A percentile compares a stretch with the other conserved stretches of the same genome.
Evolutionary conservation across 768 basidiomycete genomes (phyloP).

Genomic region (Phallus indusiatus): DNA sequence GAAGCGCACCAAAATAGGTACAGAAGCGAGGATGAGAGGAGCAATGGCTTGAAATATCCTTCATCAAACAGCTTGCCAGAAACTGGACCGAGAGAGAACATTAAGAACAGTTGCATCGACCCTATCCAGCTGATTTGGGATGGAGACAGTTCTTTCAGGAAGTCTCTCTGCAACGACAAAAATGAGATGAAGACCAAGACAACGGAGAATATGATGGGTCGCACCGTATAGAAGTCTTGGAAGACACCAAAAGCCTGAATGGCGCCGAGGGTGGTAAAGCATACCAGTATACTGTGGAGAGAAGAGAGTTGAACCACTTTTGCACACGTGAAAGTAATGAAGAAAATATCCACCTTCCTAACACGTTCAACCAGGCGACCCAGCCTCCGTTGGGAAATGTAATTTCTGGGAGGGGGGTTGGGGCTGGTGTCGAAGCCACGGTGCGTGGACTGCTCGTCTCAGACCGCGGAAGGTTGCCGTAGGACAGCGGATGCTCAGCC

Average conservation of each 20-base stretch:
- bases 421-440: background rate
- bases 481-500: background rate
- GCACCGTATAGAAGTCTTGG: conserved; percentile 42
- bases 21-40: conserved; percentile 2
- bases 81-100: conserved; percentile 4
- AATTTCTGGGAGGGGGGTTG: background rate
- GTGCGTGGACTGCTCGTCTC: background rate
- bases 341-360: conserved; percentile 32
- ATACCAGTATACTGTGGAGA: conserved; percentile 27
- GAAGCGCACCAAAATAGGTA: conserved; percentile 2
- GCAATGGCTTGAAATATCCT: conserved; percentile 5
- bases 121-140: conserved; percentile 15
- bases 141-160: conserved; percentile 30
- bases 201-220: background rate
- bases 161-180: conserved; percentile 22
- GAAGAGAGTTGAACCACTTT: background rate
- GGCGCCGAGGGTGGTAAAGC: conserved; percentile 41
- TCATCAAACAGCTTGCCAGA: conserved; percentile 10
- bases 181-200: background rate
- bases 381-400: conserved; percentile 37
- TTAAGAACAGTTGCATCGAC: conserved; percentile 9
- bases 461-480: background rate
- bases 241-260: conserved; percentile 41
- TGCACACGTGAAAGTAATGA: background rate
- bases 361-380: conserved; percentile 35